Conservation (phyloP, 192 early-diverging fungal genomes). For the Martensiomyces pterosporus region DNA sequence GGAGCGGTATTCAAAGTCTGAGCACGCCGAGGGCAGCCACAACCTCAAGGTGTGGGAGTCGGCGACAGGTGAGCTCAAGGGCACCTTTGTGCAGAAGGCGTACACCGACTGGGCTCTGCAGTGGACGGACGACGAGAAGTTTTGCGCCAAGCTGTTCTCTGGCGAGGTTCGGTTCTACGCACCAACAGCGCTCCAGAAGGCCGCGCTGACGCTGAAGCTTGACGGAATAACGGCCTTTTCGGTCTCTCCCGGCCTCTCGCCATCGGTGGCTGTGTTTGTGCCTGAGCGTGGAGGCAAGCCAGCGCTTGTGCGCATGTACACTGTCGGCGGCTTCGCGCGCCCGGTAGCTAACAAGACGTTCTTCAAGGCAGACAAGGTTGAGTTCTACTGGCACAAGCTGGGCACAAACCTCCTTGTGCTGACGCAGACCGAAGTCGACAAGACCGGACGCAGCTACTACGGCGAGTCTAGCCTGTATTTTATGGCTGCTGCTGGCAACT, state of each 20-base stretch:
- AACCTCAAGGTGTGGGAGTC: conserved; percentile 84
- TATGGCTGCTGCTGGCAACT: conserved; percentile 84
- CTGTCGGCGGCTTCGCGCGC: conserved; percentile 65
- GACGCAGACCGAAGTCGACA: conserved; percentile 94
- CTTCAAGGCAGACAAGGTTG: conserved; percentile 88
- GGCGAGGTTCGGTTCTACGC: conserved; percentile 85
- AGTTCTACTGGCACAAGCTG: conserved; percentile 90
- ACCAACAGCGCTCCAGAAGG: conserved; percentile 24
- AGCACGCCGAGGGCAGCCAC: conserved; percentile 61
- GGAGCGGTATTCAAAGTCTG: conserved; percentile 57
- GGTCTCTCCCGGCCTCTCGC: conserved; percentile 79
- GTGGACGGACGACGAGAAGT: conserved; percentile 90
- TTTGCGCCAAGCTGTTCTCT: conserved; percentile 79
- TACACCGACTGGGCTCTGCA: conserved; percentile 76
- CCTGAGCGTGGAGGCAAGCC: conserved; percentile 79
- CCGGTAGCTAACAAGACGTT: conserved; percentile 89
- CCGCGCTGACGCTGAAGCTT: conserved; percentile 56
- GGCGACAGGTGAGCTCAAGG: conserved; percentile 61
- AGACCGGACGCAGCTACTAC: conserved; percentile 93
- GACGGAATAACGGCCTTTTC: conserved; percentile 82
- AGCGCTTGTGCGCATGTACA: conserved; percentile 83
- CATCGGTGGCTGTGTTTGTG: conserved; percentile 86
- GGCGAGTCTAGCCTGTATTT: conserved; percentile 95
- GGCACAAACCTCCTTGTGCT: conserved; percentile 86
- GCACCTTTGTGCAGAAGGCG: conserved; percentile 77